A percentile compares a stretch with the other conserved stretches of the same genome.
These are phyloP conservation scores for Thalassiosira mediterranea DNA, from an alignment of 352 stramenopile species.

Conservation along the genomic window DNA sequence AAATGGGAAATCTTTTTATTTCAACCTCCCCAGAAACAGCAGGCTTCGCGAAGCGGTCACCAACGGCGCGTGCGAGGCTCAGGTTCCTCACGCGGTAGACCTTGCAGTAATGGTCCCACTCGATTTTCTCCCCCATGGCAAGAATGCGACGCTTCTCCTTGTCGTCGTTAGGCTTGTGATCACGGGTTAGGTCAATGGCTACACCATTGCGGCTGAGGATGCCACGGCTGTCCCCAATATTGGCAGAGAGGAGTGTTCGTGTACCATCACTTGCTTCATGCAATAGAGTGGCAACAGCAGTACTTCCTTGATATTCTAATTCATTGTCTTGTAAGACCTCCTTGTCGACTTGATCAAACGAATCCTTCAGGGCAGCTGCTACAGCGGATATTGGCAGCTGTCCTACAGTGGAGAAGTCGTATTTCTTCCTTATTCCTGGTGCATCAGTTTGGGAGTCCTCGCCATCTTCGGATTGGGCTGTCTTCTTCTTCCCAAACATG, in stretches of 20 bases:
- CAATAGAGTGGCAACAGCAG: conserved; percentile 74
- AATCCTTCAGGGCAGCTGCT: conserved; percentile 60
- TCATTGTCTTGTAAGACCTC: conserved; percentile 70
- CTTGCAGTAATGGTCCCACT: conserved; percentile 82
- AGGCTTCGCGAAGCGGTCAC: conserved; percentile 80
- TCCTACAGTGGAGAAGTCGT: conserved; percentile 39
- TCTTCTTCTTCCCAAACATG: conserved; percentile 38
- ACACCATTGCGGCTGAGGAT: conserved; percentile 88
- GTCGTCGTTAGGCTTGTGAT: conserved; percentile 86
- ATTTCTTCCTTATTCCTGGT: conserved; percentile 16
- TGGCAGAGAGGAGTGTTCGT: conserved; percentile 81
- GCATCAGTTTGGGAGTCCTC: conserved; percentile 12
- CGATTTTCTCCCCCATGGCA: conserved; percentile 82
- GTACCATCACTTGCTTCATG: conserved; percentile 66
- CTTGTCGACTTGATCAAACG: conserved; percentile 74
- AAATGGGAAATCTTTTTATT: conserved; percentile 72
- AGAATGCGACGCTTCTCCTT: conserved; percentile 82
- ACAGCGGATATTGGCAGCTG: conserved; percentile 54
- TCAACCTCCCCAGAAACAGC: conserved; percentile 76
- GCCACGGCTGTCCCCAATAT: conserved; percentile 94
- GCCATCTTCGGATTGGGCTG: conserved; percentile 10
- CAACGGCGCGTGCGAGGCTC: conserved; percentile 76
- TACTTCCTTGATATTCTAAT: conserved; percentile 80
- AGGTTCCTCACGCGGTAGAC: conserved; percentile 74
- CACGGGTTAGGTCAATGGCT: conserved; percentile 82